A percentile compares a stretch with the other conserved stretches of the same genome.
These are phyloP conservation scores for Trebouxia sp. DNA, from an alignment of 139 green algal species.

Conservation along the genomic window DNA sequence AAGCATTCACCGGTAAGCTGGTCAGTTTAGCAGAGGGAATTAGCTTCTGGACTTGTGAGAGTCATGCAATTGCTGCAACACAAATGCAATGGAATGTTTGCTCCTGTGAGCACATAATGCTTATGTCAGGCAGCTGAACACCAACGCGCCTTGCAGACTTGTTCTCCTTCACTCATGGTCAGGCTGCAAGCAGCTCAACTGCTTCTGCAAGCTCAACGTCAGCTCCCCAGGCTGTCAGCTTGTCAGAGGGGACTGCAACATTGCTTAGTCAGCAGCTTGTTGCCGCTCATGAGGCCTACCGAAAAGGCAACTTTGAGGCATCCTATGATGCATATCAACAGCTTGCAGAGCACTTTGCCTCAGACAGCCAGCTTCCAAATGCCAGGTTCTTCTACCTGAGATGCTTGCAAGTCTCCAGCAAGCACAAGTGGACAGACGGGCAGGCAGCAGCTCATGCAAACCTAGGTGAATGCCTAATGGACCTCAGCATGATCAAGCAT, in stretches of 20 bases:
- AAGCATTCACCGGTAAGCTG: slow-evolving; percentile 21
- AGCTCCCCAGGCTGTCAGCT: not conserved
- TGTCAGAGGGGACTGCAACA: not conserved
- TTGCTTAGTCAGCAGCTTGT: slow-evolving; percentile 18
- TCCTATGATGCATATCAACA: slow-evolving; percentile 12
- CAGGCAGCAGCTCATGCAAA: slow-evolving; percentile 12
- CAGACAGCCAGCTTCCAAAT: not conserved
- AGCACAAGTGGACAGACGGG: slow-evolving; percentile 19
- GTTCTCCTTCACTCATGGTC: slow-evolving; percentile 15
- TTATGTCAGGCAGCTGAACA: too few species aligned
- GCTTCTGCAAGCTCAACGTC: not conserved
- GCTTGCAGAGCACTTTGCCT: slow-evolving; percentile 20
- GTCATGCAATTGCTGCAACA: too few species aligned
- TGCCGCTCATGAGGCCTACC: not conserved
- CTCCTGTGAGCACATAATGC: too few species aligned
- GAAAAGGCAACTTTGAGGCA: not conserved
- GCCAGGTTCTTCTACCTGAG: slow-evolving; percentile 21
- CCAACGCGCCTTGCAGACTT: slow-evolving; percentile 3
- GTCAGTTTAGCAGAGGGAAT: too few species aligned
- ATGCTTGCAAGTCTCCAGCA: not conserved
- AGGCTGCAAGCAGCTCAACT: not conserved
- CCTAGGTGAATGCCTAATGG: not conserved
- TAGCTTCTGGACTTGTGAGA: too few species aligned
- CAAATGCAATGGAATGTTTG: too few species aligned
- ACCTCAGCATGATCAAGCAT: not conserved